Evolutionary conservation across 768 basidiomycete species (phyloP).

Genomic region (Tylopilus rubrobrunneus): DNA sequence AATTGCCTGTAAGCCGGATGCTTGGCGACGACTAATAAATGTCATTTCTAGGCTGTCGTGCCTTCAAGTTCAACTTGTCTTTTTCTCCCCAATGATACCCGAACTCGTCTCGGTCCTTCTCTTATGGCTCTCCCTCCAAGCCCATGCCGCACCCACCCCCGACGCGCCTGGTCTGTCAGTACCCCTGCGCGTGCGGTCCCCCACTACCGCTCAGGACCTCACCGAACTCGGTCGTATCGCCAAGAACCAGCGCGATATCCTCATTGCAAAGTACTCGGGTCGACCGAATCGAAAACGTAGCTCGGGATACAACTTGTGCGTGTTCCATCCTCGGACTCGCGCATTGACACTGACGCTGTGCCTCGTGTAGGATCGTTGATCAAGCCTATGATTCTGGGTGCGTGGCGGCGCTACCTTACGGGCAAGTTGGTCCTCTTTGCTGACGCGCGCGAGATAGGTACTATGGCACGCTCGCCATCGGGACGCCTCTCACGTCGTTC

Average conservation of each 20-base stretch:
- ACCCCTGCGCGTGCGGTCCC: slow-evolving; percentile 19
- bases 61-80: not conserved
- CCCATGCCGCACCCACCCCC: slow-evolving; percentile 10
- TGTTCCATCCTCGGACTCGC: not conserved
- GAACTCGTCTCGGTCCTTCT: slow-evolving; percentile 10
- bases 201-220: not conserved
- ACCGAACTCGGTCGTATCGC: slow-evolving; percentile 31
- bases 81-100: slow-evolving; percentile 11
- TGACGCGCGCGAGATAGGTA: slow-evolving; percentile 24
- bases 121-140: slow-evolving; percentile 10
- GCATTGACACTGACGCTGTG: not conserved
- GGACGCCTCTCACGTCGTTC: slow-evolving; percentile 45
- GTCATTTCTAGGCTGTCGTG: not conserved
- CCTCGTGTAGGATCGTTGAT: slow-evolving; percentile 50
- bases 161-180: slow-evolving; percentile 14
- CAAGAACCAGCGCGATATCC: slow-evolving; percentile 38
- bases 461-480: slow-evolving; percentile 39
- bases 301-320: slow-evolving; percentile 51
- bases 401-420: slow-evolving; percentile 4
- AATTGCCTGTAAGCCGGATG: no score
- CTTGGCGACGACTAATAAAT: no score
- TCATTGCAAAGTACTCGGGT: slow-evolving; percentile 47
- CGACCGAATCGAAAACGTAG: slow-evolving; percentile 35
- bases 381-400: slow-evolving; percentile 66
- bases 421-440: not conserved